Base-by-base conservation (phyloP, 495 filamentous ascomycete species). In the Penicillium goetzii region DNA sequence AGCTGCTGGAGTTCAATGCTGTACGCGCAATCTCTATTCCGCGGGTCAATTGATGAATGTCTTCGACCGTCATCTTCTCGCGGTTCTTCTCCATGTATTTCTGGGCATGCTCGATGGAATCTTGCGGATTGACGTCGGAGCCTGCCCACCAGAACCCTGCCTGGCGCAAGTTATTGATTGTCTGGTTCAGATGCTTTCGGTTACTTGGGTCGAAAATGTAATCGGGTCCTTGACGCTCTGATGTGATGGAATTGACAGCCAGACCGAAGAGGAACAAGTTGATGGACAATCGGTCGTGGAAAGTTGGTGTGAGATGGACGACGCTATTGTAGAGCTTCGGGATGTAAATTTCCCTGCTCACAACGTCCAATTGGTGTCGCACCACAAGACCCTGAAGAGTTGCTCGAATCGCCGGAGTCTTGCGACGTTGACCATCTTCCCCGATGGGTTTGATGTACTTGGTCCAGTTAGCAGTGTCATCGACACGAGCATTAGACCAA, bases 131-230 rank as follows among this genome's bases (percentile, higher is more conserved):
- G 14, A 80, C 78, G 0, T 87, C 86, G 61, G 90, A 92, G 38
- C 93, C 92, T 10, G 89, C 88, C 82, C 93, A 97, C 78, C 92
- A 95, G 68, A 97, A 96, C 43, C 90, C 90, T n/a, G 91, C 88
- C 69, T 96, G 90, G 26, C 90, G 83, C 33, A 98, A 77, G 70
- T 98, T 97, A 56, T 81, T 83, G 15, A 94, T 88, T 0, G 94
- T 79, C 32, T 85, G 76, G 49, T 84, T 76, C 0, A 97, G 78
- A 54, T 81, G 76, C 43, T 84, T 87, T 26, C 84, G 74, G 68
- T 92, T 93, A 8, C 82, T 84, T 0, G 86, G 82, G 58, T 96
- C 88, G 67, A 97, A 97, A 69, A 98, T 89, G 68, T 97, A 98
- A 69, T 98, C 94, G 33, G 82, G 79, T 67, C 92, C 94, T 7